These are phyloP conservation scores for Stagonosporopsis chrysanthemi DNA, from an alignment of 2,329 filamentous ascomycete species.

Conservation along the genomic window DNA sequence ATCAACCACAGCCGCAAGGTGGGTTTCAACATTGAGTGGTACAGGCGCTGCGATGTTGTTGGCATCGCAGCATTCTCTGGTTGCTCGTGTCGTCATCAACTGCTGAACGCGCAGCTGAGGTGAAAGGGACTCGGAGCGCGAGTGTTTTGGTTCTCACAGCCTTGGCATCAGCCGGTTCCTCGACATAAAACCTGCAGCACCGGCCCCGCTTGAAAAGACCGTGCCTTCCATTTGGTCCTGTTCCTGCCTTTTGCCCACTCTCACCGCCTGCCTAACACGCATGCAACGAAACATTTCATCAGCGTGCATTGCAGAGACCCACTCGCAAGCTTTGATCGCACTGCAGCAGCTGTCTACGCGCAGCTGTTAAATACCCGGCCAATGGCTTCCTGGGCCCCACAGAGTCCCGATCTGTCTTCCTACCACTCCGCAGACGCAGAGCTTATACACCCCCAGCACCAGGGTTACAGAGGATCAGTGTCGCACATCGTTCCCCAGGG, in stretches of 20 bases:
- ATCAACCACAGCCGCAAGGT: conserved; percentile 34
- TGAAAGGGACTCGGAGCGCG: conserved; percentile 24
- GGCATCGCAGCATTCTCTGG: conserved; percentile 34
- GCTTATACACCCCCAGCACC: conserved; percentile 48
- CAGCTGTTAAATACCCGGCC: conserved; percentile 28
- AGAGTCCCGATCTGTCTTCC: conserved; percentile 58
- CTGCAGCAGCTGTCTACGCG: conserved; percentile 9
- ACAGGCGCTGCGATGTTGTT: conserved; percentile 12
- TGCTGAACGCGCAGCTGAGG: conserved; percentile 24
- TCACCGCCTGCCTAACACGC: conserved; percentile 19
- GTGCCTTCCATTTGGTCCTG: conserved; percentile 13
- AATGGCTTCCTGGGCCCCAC: conserved; percentile 52
- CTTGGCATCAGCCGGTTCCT: conserved; percentile 6
- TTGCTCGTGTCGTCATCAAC: conserved; percentile 49
- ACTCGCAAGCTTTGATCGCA: conserved; percentile 27
- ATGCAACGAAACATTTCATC: conserved; percentile 9
- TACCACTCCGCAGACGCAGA: conserved; percentile 53
- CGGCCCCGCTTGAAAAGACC: conserved; percentile 11
- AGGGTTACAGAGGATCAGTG: conserved; percentile 46
- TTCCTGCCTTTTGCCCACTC: conserved; percentile 12
- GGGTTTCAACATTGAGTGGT: conserved; percentile 33
- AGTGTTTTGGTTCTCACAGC: conserved; percentile 3
- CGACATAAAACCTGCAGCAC: conserved; percentile 15
- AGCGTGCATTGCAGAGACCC: conserved; percentile 18
- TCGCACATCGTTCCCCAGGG: conserved; percentile 38